Conservation (phyloP, 306 rosid genomes). For the Cicer bijugum region DNA sequence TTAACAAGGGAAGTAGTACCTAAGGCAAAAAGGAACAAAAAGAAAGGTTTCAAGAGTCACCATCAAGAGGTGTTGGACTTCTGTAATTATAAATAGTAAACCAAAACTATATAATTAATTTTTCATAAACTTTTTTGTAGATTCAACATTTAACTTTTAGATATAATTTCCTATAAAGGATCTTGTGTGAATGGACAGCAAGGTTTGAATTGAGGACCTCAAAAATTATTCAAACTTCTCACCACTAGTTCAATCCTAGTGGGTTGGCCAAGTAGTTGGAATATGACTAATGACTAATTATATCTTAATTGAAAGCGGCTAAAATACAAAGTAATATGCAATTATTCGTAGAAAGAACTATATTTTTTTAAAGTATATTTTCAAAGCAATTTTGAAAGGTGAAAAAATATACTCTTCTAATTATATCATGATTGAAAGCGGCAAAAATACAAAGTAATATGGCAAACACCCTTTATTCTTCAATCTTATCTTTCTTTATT, state of each 20-base stretch:
- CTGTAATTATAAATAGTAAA: constrained; percentile 14
- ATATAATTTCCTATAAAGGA: constrained; percentile 18
- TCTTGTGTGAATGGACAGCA: constrained; percentile 15
- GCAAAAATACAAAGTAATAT: constrained; percentile 32
- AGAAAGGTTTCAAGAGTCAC: constrained; percentile 9
- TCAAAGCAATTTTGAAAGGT: no score
- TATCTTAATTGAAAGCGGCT: neutral
- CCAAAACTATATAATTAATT: neutral
- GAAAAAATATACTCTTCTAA: neutral
- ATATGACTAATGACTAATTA: constrained; percentile 7
- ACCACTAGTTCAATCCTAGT: constrained; percentile 19
- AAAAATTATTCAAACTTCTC: neutral
- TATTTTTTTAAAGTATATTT: no score
- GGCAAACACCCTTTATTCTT: constrained; percentile 48
- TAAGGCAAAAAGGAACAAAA: constrained; percentile 19
- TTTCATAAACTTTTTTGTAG: neutral
- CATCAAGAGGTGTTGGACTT: neutral
- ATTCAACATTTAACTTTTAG: constrained; percentile 18
- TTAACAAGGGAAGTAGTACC: constrained; percentile 32
- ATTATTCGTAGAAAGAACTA: no score
- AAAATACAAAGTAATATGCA: no score
- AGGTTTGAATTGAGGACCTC: neutral
- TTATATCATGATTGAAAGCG: constrained; percentile 27
- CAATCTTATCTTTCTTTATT: constrained; percentile 52
- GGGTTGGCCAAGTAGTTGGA: neutral